phyloP scores from a whole-genome alignment of 345 rosid genomes.

The Citrus glauca region DNA sequence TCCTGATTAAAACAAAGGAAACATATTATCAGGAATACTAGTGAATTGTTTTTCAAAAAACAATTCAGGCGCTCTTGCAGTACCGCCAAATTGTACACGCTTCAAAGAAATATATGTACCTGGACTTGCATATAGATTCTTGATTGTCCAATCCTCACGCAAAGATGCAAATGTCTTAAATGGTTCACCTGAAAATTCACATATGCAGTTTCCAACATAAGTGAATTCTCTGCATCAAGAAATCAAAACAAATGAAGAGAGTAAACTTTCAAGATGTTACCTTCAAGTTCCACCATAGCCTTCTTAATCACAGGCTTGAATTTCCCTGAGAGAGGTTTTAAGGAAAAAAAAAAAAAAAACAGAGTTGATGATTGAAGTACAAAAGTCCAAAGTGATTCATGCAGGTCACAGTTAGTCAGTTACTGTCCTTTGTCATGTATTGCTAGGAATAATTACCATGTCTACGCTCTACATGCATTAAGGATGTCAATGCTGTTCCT shows the following conservation, averaged over 20 bases:
- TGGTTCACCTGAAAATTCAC: conserved; percentile 30
- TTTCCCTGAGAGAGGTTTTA: conserved; percentile 23
- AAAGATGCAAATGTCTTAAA: conserved; percentile 34
- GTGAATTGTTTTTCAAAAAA: no score
- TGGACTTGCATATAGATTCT: conserved; percentile 36
- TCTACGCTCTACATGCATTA: conserved; percentile 59
- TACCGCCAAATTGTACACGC: not conserved
- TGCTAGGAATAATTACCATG: conserved; percentile 25
- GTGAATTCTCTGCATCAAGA: not conserved
- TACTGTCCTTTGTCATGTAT: not conserved
- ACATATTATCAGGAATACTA: no score
- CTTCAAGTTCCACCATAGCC: conserved; percentile 46
- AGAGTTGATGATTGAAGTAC: not conserved
- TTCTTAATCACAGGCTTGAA: conserved; percentile 46
- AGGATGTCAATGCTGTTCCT: conserved; percentile 39
- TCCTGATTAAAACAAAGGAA: conserved; percentile 16
- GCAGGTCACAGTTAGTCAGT: not conserved
- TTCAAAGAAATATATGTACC: conserved; percentile 1
- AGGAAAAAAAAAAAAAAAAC: not conserved
- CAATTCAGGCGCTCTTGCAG: not conserved
- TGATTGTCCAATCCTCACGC: conserved; percentile 35
- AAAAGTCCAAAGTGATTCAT: not conserved
- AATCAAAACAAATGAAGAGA: not conserved
- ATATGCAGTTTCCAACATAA: not conserved
- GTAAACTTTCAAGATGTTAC: not conserved